Conservation (phyloP, 352 stramenopile genomes). For the Phytophthora palmivora region DNA sequence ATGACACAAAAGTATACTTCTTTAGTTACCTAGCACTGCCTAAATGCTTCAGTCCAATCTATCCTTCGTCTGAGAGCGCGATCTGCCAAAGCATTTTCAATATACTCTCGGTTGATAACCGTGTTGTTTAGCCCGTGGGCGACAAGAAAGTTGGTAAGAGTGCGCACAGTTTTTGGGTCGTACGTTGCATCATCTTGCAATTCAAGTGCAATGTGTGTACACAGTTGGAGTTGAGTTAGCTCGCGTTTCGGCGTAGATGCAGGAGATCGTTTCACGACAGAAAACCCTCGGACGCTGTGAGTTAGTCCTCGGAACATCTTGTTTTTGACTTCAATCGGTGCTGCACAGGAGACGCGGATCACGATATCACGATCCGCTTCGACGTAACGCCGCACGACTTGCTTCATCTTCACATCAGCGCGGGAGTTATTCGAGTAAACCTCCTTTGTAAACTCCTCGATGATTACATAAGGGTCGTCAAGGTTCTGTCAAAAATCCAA, state of each 20-base stretch:
- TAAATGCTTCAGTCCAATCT: slow-evolving; percentile 7
- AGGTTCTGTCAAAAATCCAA: slow-evolving; percentile 3
- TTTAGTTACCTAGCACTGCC: too few species aligned
- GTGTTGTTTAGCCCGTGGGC: slow-evolving; percentile 27
- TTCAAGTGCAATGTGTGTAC: slow-evolving; percentile 26
- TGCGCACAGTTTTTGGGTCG: slow-evolving; percentile 14
- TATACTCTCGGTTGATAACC: slow-evolving; percentile 24
- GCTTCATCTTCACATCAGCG: slow-evolving; percentile 32
- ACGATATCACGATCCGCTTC: slow-evolving; percentile 30
- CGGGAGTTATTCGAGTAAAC: slow-evolving; percentile 30
- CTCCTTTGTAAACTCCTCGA: slow-evolving; percentile 30
- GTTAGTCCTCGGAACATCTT: slow-evolving; percentile 31
- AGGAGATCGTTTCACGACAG: slow-evolving; percentile 22
- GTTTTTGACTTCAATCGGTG: slow-evolving; percentile 31
- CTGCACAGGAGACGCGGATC: slow-evolving; percentile 30
- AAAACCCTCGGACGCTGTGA: slow-evolving; percentile 26
- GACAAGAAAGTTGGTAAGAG: slow-evolving; percentile 33
- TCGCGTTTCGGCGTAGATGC: slow-evolving; percentile 15
- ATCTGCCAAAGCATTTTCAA: slow-evolving; percentile 33
- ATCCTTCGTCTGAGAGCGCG: slow-evolving; percentile 13
- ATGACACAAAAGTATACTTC: background rate
- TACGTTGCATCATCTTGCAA: slow-evolving; percentile 10
- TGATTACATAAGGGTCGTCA: slow-evolving; percentile 16
- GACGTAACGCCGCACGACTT: slow-evolving; percentile 30
- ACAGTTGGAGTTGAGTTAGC: slow-evolving; percentile 31